These are phyloP conservation scores for Gastrodia elata DNA, from an alignment of 106 monocot genomes.

Conservation along the genomic window DNA sequence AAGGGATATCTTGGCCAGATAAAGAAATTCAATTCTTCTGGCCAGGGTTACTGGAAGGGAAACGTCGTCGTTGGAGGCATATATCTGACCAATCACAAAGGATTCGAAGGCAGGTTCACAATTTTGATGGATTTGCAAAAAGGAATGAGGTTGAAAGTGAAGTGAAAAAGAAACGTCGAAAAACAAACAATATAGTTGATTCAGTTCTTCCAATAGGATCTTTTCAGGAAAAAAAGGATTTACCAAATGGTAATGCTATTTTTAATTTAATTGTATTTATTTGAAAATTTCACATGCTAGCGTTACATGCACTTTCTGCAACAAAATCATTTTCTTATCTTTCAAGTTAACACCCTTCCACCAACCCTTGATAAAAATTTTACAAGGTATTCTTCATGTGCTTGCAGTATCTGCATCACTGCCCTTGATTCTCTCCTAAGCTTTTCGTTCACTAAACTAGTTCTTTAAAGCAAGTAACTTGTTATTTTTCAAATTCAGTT, in stretches of 20 bases:
- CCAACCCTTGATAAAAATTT: too few relatives aligned
- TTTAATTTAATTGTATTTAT: background rate
- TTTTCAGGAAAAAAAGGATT: background rate
- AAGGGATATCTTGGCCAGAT: constrained; percentile 25
- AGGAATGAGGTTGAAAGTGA: constrained; percentile 30
- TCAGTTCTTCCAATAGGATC: constrained; percentile 7
- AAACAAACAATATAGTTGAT: constrained; percentile 21
- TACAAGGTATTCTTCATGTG: too few relatives aligned
- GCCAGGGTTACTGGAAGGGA: constrained; percentile 51
- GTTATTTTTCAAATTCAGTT: background rate
- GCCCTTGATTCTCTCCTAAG: too few relatives aligned
- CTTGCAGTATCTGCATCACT: too few relatives aligned
- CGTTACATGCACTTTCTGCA: background rate
- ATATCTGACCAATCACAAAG: constrained; percentile 36
- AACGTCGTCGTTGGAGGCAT: constrained; percentile 51
- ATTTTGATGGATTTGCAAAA: constrained; percentile 13
- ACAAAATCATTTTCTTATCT: background rate
- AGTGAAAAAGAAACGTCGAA: constrained; percentile 45
- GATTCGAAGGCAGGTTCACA: constrained; percentile 35
- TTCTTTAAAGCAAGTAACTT: background rate
- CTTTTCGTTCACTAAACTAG: too few relatives aligned
- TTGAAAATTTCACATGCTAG: background rate
- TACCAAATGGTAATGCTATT: constrained; percentile 1
- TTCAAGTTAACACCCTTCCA: background rate
- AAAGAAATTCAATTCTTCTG: constrained; percentile 50